Conservation (phyloP, 495 filamentous ascomycete genomes). For the Aspergillus steynii region DNA sequence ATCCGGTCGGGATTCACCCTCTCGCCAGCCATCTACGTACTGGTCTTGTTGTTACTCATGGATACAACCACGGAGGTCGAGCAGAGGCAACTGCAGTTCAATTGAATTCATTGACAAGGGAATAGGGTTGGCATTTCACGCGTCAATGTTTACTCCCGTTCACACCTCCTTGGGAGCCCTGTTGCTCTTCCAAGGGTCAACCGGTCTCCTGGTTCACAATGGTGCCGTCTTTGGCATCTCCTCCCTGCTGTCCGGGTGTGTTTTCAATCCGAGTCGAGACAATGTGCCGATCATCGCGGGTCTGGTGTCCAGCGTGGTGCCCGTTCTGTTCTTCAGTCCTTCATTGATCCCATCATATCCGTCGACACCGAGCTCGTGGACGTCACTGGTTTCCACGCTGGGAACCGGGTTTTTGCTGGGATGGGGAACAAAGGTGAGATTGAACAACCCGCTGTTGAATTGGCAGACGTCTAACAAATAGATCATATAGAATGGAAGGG, state of each 20-base stretch:
- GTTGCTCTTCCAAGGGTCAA: constrained; percentile 54
- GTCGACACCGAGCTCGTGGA: constrained; percentile 30
- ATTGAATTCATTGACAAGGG: neutral
- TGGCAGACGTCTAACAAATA: constrained; percentile 7
- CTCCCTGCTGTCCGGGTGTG: constrained; percentile 42
- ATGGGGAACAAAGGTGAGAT: constrained; percentile 56
- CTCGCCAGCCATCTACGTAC: neutral
- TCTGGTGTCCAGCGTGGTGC: constrained; percentile 43
- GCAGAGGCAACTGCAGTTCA: neutral
- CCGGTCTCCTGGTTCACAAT: constrained; percentile 54
- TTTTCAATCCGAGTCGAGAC: constrained; percentile 37
- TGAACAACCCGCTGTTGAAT: neutral
- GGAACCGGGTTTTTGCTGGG: constrained; percentile 51
- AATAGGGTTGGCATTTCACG: neutral
- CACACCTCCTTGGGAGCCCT: constrained; percentile 57
- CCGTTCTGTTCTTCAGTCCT: constrained; percentile 42
- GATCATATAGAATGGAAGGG: constrained; percentile 44
- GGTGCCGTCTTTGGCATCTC: constrained; percentile 58
- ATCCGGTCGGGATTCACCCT: neutral
- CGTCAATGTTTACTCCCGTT: constrained; percentile 59
- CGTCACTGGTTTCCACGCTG: constrained; percentile 35
- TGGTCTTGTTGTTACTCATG: neutral
- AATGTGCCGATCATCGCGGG: constrained; percentile 53
- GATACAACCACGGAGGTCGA: neutral
- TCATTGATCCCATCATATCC: constrained; percentile 48